Evolutionary conservation across 106 monocot genomes (phyloP), one percentile per base, ranked within the genome.

Genomic region (Platanthera guangdongensis): DNA sequence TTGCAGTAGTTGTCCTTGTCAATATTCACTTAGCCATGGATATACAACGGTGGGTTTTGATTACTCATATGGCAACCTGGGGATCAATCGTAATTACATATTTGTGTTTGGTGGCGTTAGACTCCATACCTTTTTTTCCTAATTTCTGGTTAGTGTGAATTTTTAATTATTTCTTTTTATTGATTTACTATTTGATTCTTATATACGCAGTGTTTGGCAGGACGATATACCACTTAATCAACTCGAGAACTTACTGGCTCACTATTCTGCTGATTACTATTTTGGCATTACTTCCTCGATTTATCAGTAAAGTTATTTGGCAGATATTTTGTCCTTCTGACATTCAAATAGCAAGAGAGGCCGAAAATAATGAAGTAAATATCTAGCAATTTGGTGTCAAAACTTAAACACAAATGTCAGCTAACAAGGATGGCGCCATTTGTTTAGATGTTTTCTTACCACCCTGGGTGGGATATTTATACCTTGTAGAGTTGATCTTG

Each of bases 1-100:
- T 96, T 71, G 78, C 95, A 9, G 95, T 96, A 47, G 95, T 93
- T 82, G 78, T 96, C n/a, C 84, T 96, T 74, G 95, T 96, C 64
- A 96, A 89, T 78, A 71, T 93, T 83, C 95, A 96, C 80, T 80
- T 96, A 72, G 93, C 95, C 47, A 93, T 96, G 95, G 95, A 96
- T 74, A 86, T 90, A 62, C 90, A 80, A 54, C 75, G 85, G 25
- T 96, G 95, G 95, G 88, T 92, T 47, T 77, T 87, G 54, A 84
- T 93, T 49, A 93, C 95, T 67, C 95, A 96, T 80, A 60, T 83
- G 77, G 95, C 95, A 59, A 82, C 82, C 47, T 96, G 95, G 95
- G 95, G 95, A 10, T 93, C 93, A 67, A 89, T 96, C 52, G 59
- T 81, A 57, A 87, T 87, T 51, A 90, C 95, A 21, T 96, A 78